phyloP scores from a whole-genome alignment of 1,139 yeast species.

The Saccharomycopsis crataegensis region DNA sequence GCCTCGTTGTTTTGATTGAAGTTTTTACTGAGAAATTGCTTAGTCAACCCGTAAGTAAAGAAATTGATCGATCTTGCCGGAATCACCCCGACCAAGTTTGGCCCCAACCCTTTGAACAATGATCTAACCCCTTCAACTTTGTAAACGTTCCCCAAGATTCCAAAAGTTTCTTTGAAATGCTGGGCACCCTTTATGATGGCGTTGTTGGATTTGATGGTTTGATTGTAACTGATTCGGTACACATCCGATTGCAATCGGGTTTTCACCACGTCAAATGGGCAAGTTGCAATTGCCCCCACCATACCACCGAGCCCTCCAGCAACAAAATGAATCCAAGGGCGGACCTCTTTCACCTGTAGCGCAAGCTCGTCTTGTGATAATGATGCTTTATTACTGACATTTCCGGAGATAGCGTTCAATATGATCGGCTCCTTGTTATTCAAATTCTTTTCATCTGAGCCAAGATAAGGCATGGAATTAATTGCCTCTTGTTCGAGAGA shows the following conservation, averaged over 20 bases:
- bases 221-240: slow-evolving; percentile 31
- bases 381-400: slow-evolving; percentile 16
- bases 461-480: slow-evolving; percentile 54
- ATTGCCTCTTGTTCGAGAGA: slow-evolving; percentile 47
- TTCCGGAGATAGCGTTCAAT: slow-evolving; percentile 24
- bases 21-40: slow-evolving; percentile 56
- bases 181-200: slow-evolving; percentile 40
- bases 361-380: slow-evolving; percentile 15
- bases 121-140: slow-evolving; percentile 75
- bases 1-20: slow-evolving; percentile 72
- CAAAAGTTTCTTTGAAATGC: slow-evolving; percentile 79
- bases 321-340: slow-evolving; percentile 16
- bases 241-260: slow-evolving; percentile 91
- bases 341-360: slow-evolving; percentile 22
- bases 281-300: slow-evolving; percentile 92
- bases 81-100: slow-evolving; percentile 95
- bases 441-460: slow-evolving; percentile 61
- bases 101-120: slow-evolving; percentile 90
- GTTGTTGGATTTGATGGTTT: slow-evolving; percentile 26
- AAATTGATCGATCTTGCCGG: slow-evolving; percentile 97
- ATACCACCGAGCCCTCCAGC: slow-evolving; percentile 71
- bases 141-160: slow-evolving; percentile 63
- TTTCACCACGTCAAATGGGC: slow-evolving; percentile 95
- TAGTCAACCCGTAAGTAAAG: slow-evolving; percentile 90
- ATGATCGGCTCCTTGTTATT: slow-evolving; percentile 32